Conservation (phyloP, 2,329 filamentous ascomycete genomes). For the Fusarium sp. region DNA sequence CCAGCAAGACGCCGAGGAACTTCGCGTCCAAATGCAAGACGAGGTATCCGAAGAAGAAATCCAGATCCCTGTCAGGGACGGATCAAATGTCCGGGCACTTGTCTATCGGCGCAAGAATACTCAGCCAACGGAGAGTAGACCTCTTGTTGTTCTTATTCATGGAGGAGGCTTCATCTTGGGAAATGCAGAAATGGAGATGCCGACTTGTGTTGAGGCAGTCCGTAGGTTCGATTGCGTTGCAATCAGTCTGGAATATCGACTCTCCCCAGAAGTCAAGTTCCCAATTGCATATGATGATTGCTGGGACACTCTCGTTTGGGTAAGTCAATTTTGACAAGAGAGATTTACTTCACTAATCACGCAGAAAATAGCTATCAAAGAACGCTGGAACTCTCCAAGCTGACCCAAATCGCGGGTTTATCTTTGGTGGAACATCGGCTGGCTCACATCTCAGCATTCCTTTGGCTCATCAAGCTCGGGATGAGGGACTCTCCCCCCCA, state of each 20-base stretch:
- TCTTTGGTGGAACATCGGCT: background rate
- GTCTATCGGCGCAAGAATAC: background rate
- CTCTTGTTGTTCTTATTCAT: background rate
- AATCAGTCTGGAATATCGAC: background rate
- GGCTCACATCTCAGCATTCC: background rate
- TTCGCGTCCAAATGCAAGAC: background rate
- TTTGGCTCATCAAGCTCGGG: background rate
- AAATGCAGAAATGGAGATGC: slow-evolving; percentile 1
- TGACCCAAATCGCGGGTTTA: background rate
- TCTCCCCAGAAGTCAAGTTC: slow-evolving; percentile 1
- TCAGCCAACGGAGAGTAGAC: rapidly evolving
- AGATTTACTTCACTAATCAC: rapidly evolving
- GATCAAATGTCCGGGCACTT: background rate
- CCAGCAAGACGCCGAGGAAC: background rate
- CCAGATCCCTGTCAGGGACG: background rate
- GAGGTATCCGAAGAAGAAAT: background rate
- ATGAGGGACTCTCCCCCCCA: background rate
- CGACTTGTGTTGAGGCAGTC: background rate
- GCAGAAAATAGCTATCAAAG: rapidly evolving
- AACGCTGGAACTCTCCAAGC: background rate
- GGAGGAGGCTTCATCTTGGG: background rate
- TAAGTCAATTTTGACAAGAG: background rate
- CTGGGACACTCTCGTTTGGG: background rate
- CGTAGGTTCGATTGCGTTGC: background rate
- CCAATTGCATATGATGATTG: background rate